Conservation (phyloP, 345 rosid genomes). For the Heritiera littoralis region DNA sequence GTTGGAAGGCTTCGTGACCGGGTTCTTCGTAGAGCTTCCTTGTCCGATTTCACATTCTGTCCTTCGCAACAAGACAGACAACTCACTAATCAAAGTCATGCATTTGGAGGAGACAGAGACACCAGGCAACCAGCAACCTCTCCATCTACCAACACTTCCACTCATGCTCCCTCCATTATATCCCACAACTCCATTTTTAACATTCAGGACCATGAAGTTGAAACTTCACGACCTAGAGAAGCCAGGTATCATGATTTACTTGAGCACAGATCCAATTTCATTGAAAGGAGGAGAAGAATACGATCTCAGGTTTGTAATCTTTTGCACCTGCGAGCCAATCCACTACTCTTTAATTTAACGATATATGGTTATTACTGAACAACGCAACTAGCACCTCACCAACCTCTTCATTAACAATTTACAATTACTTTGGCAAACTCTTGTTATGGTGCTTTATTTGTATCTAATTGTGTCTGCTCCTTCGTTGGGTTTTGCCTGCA, state of each 20-base stretch:
- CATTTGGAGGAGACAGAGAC: slow-evolving; percentile 37
- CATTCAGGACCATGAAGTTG: slow-evolving; percentile 38
- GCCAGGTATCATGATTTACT: slow-evolving; percentile 78
- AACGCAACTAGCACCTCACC: neutral
- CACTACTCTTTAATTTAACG: neutral
- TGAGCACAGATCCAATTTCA: slow-evolving; percentile 88
- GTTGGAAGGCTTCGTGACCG: slow-evolving; percentile 98
- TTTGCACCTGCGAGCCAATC: neutral
- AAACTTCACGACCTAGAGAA: slow-evolving; percentile 67
- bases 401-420: neutral
- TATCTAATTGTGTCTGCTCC: slow-evolving; percentile 3
- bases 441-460: neutral
- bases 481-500: slow-evolving; percentile 1
- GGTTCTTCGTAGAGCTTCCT: slow-evolving; percentile 80
- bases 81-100: slow-evolving; percentile 38
- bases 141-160: slow-evolving; percentile 38
- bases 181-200: no score
- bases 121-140: slow-evolving; percentile 34
- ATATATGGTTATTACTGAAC: neutral
- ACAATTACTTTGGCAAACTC: slow-evolving; percentile 2
- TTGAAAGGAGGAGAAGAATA: slow-evolving; percentile 89
- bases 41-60: slow-evolving; percentile 59
- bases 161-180: neutral
- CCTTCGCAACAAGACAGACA: slow-evolving; percentile 53
- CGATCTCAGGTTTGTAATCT: slow-evolving; percentile 82